Percentiles rank a stretch among this genome's conserved stretches.
Conservation (phyloP, 768 basidiomycete species). For the Sistotremastrum suecicum region DNA sequence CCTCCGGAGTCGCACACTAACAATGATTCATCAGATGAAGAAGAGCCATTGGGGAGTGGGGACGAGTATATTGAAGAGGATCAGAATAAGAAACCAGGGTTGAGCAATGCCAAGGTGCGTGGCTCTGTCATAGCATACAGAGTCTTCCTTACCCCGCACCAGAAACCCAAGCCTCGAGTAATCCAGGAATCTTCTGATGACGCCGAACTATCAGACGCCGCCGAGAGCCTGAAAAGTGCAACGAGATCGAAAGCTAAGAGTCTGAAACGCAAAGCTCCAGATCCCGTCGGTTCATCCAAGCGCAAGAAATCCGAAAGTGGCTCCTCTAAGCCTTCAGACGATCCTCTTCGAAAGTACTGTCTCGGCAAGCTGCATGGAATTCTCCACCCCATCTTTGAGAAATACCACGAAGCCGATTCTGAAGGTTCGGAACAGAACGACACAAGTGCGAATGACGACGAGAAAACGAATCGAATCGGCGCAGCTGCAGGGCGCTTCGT, state of each 20-base stretch:
- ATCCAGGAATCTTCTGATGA: neutral
- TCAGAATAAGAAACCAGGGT: conserved; percentile 20
- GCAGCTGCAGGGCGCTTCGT: conserved; percentile 53
- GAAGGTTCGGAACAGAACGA: conserved; percentile 15
- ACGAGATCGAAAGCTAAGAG: conserved; percentile 28
- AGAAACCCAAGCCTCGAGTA: neutral
- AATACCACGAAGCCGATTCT: conserved; percentile 32
- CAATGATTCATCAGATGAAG: conserved; percentile 33
- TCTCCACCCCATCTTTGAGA: conserved; percentile 53
- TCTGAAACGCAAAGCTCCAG: conserved; percentile 22
- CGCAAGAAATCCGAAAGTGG: conserved; percentile 27
- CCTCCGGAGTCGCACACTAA: conserved; percentile 17
- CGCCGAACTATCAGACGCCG: conserved; percentile 2
- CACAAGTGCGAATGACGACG: conserved; percentile 14
- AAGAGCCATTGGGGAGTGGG: conserved; percentile 18
- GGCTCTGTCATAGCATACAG: conserved; percentile 6
- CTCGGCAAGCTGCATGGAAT: conserved; percentile 61
- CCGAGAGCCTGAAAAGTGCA: conserved; percentile 5
- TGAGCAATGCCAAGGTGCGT: conserved; percentile 30
- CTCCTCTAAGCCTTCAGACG: conserved; percentile 33
- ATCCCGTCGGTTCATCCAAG: conserved; percentile 21
- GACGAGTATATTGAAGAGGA: conserved; percentile 56
- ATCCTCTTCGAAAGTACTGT: conserved; percentile 70
- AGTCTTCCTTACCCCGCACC: neutral
- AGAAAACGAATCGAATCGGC: conserved; percentile 27